Percentiles rank a stretch among this genome's conserved stretches.
phyloP scores from a whole-genome alignment of 306 rosid species.

The Dalbergia cochinchinensis region DNA sequence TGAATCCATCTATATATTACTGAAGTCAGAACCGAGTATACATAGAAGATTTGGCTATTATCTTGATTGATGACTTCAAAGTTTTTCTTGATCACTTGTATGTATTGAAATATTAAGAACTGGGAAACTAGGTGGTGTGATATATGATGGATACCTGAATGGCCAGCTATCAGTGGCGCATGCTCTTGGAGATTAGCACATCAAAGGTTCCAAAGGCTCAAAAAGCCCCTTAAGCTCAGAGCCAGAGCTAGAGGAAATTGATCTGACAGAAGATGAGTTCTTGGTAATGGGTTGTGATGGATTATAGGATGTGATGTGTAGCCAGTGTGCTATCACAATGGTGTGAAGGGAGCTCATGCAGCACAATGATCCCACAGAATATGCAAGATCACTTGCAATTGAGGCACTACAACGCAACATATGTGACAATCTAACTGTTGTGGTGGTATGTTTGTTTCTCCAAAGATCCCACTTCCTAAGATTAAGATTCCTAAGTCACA shows the following conservation, averaged over 20 bases:
- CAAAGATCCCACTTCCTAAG: too few relatives aligned
- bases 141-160: conserved; percentile 76
- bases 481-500: too few relatives aligned
- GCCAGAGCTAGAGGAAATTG: conserved; percentile 67
- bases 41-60: too few relatives aligned
- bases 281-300: conserved; percentile 79
- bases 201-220: conserved; percentile 70
- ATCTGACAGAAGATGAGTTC: conserved; percentile 67
- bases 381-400: conserved; percentile 62
- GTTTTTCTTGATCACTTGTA: too few relatives aligned
- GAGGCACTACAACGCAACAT: conserved; percentile 75
- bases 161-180: conserved; percentile 78
- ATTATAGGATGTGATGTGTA: conserved; percentile 83
- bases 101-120: conserved; percentile 64
- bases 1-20: too few relatives aligned
- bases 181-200: conserved; percentile 82
- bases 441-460: too few relatives aligned
- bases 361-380: conserved; percentile 63
- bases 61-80: too few relatives aligned
- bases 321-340: conserved; percentile 86
- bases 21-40: too few relatives aligned
- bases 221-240: conserved; percentile 70
- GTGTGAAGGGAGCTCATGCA: conserved; percentile 71
- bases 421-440: conserved; percentile 72
- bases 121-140: conserved; percentile 75